These are phyloP conservation scores for Metschnikowia anglica DNA, from an alignment of 805 yeast species.

Conservation along the genomic window DNA sequence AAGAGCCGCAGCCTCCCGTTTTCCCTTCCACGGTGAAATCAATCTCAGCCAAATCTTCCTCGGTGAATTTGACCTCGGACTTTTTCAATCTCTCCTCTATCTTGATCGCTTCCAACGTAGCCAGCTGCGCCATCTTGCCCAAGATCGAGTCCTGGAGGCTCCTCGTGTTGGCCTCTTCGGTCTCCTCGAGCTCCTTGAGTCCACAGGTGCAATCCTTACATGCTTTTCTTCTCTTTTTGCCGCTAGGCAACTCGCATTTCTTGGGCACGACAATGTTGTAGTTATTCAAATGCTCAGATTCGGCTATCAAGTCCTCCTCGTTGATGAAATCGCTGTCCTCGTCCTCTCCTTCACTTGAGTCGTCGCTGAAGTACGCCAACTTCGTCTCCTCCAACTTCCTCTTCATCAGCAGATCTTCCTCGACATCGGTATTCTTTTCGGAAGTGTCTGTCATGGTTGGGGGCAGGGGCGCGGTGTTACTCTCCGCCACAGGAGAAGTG, in stretches of 20 bases:
- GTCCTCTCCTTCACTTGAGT: constrained; percentile 50
- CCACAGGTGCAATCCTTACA: constrained; percentile 99
- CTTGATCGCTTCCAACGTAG: constrained; percentile 52
- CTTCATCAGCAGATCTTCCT: constrained; percentile 42
- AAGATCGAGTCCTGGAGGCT: constrained; percentile 45
- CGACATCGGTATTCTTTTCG: constrained; percentile 37
- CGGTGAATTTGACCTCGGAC: constrained; percentile 48
- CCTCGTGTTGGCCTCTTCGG: constrained; percentile 48
- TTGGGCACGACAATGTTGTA: constrained; percentile 54
- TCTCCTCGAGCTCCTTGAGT: constrained; percentile 80
- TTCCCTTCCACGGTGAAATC: constrained; percentile 97
- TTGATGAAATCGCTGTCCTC: constrained; percentile 55
- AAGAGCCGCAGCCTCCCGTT: constrained; percentile 96
- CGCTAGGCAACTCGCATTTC: constrained; percentile 51
- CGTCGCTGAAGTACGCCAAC: constrained; percentile 54
- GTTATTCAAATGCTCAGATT: constrained; percentile 23
- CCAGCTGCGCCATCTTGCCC: constrained; percentile 49
- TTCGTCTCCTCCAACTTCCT: constrained; percentile 48
- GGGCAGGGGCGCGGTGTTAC: constrained; percentile 10
- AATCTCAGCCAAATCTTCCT: constrained; percentile 79
- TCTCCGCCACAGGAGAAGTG: neutral
- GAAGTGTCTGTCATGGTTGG: constrained; percentile 47
- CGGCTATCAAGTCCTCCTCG: constrained; percentile 40
- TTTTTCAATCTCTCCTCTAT: constrained; percentile 50
- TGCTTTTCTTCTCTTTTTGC: constrained; percentile 78